A percentile compares a stretch with the other conserved stretches of the same genome.
Evolutionary conservation across 345 rosid species (phyloP).

Genomic region (Ceriops tagal): DNA sequence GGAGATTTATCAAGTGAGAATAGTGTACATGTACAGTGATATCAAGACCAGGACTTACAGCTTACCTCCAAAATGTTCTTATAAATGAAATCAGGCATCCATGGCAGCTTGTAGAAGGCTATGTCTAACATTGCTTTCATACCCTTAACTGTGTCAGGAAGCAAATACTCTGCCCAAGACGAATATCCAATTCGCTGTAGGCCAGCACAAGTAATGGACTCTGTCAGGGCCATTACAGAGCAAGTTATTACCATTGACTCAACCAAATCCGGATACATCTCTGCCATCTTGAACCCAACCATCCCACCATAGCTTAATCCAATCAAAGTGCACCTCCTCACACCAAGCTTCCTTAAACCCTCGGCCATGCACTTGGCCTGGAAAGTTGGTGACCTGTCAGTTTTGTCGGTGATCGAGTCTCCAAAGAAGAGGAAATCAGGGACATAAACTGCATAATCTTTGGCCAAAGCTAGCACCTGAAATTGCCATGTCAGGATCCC

Average conservation of each 20-base stretch:
- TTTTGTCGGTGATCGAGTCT: slow-evolving; percentile 28
- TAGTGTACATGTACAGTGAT: no score
- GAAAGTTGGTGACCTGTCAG: slow-evolving; percentile 30
- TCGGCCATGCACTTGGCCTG: slow-evolving; percentile 42
- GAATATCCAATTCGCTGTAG: slow-evolving; percentile 24
- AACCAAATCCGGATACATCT: slow-evolving; percentile 37
- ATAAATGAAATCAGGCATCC: slow-evolving; percentile 25
- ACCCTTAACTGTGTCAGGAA: slow-evolving; percentile 30
- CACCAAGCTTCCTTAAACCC: slow-evolving; percentile 39
- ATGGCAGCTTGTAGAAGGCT: slow-evolving; percentile 15
- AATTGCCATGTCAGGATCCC: slow-evolving; percentile 45
- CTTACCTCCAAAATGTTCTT: slow-evolving; percentile 32
- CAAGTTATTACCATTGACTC: slow-evolving; percentile 33
- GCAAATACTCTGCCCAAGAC: slow-evolving; percentile 32
- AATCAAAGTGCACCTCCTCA: slow-evolving; percentile 35
- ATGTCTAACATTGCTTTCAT: slow-evolving; percentile 10
- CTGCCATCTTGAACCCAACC: slow-evolving; percentile 47
- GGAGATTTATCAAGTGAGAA: no score
- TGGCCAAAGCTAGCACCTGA: slow-evolving; percentile 34
- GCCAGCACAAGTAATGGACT: slow-evolving; percentile 21
- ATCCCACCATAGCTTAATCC: slow-evolving; percentile 45
- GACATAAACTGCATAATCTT: slow-evolving; percentile 36
- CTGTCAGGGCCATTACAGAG: slow-evolving; percentile 35
- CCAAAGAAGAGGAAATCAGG: slow-evolving; percentile 54
- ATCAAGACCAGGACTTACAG: no score